Percentiles rank a stretch among this genome's conserved stretches.
Conservation (phyloP, 495 filamentous ascomycete genomes). For the Aspergillus sclerotioniger region DNA sequence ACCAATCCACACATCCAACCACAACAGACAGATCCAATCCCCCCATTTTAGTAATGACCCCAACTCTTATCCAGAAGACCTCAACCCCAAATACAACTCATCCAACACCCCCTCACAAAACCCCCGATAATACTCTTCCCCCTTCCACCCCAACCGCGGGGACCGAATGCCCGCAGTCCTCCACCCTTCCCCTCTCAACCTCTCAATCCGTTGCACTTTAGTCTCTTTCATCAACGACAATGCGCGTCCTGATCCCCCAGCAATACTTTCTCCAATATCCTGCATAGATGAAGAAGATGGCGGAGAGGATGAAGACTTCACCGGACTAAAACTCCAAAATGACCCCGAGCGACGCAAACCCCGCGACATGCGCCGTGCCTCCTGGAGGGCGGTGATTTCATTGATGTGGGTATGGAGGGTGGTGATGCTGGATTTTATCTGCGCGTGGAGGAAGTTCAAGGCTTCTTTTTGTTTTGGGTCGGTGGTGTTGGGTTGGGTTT, state of each 20-base stretch:
- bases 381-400: constrained; percentile 26
- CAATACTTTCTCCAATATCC: neutral
- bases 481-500: neutral
- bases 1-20: neutral
- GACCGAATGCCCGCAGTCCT: constrained; percentile 33
- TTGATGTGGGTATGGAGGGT: constrained; percentile 17
- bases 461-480: neutral
- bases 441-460: neutral
- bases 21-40: neutral
- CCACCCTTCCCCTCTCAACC: constrained; percentile 37
- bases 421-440: neutral
- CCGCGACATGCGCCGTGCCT: constrained; percentile 22
- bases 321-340: constrained; percentile 42
- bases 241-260: neutral
- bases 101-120: constrained; percentile 33
- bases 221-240: constrained; percentile 23
- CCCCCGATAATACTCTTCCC: constrained; percentile 34
- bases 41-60: too few species aligned
- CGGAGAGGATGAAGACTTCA: constrained; percentile 18
- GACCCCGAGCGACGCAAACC: constrained; percentile 29
- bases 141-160: constrained; percentile 35
- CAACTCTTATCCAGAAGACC: too few species aligned
- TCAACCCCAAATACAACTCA: constrained; percentile 27
- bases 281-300: too few species aligned
- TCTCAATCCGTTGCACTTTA: constrained; percentile 33